Base-by-base conservation (phyloP, 352 stramenopile species). In the Pythium guiyangense region DNA sequence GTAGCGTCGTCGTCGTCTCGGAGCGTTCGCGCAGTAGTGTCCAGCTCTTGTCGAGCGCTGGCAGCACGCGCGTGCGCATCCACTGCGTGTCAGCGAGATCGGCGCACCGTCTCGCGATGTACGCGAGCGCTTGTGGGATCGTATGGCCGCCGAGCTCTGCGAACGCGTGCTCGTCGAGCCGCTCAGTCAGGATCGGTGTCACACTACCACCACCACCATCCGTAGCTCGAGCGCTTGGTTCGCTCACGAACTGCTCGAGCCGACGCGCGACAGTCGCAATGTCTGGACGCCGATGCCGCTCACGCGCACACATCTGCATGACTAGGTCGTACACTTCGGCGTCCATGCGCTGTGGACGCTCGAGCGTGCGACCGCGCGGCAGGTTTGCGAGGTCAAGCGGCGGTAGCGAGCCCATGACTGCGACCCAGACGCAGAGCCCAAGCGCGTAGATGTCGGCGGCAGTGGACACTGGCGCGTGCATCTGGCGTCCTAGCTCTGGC, bases 401-500 rank as follows among this genome's bases (percentile, higher is more conserved):
- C n/a, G n/a, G n/a, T n/a, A n/a, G 40, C 57, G 18, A 55, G 47
- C 12, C 55, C n/a, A n/a, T n/a, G n/a, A n/a, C n/a, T n/a, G n/a
- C n/a, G n/a, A n/a, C n/a, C n/a, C n/a, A n/a, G n/a, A 70, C 46
- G 48, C 55, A 63, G 51, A 71, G 65, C 2, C 59, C 63, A 17
- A 71, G 61, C 20, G 67, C 65, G 29, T 69, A 74, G 22, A 71
- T 31, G n/a, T 74, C 67, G n/a, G 49, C n/a, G n/a, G n/a, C n/a
- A n/a, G n/a, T n/a, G n/a, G n/a, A n/a, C n/a, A n/a, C n/a, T n/a
- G n/a, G n/a, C n/a, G n/a, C n/a, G n/a, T n/a, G n/a, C n/a, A n/a
- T n/a, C n/a, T n/a, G n/a, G n/a, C n/a, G n/a, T n/a, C n/a, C n/a
- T n/a, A n/a, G n/a, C n/a, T n/a, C 57, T 61, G 17, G 49, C 10